Base-by-base conservation (phyloP, 352 stramenopile species). In the Phytophthora kernoviae region DNA sequence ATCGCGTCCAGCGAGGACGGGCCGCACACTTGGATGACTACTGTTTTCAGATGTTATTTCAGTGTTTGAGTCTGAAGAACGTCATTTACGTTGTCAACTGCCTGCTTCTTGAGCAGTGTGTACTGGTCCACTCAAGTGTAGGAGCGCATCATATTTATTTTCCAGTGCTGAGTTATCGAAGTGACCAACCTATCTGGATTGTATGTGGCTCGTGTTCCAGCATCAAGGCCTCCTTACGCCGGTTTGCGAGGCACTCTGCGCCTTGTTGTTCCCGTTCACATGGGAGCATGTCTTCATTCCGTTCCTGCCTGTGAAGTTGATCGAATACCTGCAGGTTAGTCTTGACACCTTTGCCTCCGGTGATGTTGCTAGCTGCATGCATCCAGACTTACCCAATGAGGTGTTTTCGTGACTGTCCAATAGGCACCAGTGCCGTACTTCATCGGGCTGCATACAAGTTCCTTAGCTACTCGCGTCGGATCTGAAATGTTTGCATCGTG, bases 231-330 rank as follows among this genome's bases (percentile, higher is more conserved):
- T 88, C 4, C 70, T 96, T 24, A 94, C 81, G 2, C 81, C 83
- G 20, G 76, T 94, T 26, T 90, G 81, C 30, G 85, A 96, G 59
- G 87, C 88, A 7, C 70, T 96, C 9, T 81, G 66, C 39, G 73
- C 82, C n/a, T 61, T 96, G 37, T 58, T 96, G 27, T 96, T 90
- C 52, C 88, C 88, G 4, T 93, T 96, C 33, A 73, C 52, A 1
- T 96, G 87, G 87, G 79, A 90, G 41, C 88, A 96, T 62, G 87
- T 94, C 20, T 96, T 92, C 66, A 87, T 96, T 10, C 87, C 88
- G 15, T 88, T 96, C 33, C 79, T 94, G 2, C 88, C 88, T 0
- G 70, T 88, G 33, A 81, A 89, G 55, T 58, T 96, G 32, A 87
- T 94, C 42, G 82, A 96, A 46, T 95, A 94, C 54, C 56, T 96